Conservation (phyloP, 73 alveolate genomes). For the Loxodes magnus region DNA sequence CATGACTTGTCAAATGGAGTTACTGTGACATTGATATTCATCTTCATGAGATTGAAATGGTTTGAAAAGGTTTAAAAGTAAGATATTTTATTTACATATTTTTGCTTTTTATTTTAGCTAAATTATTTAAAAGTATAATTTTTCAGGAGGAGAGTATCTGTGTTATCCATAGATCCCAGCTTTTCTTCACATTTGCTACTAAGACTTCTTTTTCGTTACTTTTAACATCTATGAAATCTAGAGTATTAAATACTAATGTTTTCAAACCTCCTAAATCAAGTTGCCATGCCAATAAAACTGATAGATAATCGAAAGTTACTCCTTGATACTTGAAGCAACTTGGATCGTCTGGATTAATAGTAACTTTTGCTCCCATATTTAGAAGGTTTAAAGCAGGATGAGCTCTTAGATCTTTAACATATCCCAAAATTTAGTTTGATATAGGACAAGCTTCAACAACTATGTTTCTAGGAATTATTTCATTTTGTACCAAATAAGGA, state of each 20-base stretch:
- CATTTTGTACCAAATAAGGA: constrained; percentile 20
- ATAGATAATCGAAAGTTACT: constrained; percentile 29
- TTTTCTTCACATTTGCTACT: too few species aligned
- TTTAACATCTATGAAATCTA: too few species aligned
- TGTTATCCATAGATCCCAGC: too few species aligned
- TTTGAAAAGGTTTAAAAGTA: too few species aligned
- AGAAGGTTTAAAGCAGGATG: constrained; percentile 35
- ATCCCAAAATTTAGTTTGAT: constrained; percentile 31
- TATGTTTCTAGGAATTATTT: neutral
- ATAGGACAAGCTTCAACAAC: constrained; percentile 15
- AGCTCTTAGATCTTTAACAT: constrained; percentile 30
- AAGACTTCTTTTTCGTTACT: too few species aligned
- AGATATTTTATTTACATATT: too few species aligned
- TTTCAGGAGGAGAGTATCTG: too few species aligned
- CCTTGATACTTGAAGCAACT: constrained; percentile 39
- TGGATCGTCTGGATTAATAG: constrained; percentile 52
- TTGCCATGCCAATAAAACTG: neutral
- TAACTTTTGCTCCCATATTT: constrained; percentile 28
- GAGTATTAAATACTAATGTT: neutral
- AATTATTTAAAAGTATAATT: too few species aligned
- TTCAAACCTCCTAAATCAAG: neutral
- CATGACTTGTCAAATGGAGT: too few species aligned
- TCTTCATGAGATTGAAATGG: too few species aligned
- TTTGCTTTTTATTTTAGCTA: too few species aligned
- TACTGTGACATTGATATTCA: too few species aligned